Percentiles rank a stretch among this genome's conserved stretches.
These are phyloP conservation scores for Tephrocybe sp. DNA, from an alignment of 768 basidiomycete genomes.

Conservation along the genomic window DNA sequence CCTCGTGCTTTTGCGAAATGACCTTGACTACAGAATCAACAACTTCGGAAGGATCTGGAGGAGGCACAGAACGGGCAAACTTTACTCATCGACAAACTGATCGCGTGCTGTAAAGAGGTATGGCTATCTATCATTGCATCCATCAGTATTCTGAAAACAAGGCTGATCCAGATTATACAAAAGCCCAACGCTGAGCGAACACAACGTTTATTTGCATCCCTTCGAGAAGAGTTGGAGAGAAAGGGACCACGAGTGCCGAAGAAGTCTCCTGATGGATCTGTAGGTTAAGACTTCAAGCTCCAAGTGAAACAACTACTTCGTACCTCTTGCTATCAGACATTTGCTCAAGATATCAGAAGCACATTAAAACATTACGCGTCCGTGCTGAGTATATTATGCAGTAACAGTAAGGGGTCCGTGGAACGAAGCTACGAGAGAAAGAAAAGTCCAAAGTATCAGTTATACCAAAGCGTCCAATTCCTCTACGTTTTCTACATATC, in stretches of 20 bases:
- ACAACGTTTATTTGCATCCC: conserved; percentile 74
- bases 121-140: conserved; percentile 19
- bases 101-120: conserved; percentile 87
- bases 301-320: not conserved
- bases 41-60: conserved; percentile 74
- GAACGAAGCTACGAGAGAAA: not conserved
- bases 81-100: conserved; percentile 78
- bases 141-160: conserved; percentile 12
- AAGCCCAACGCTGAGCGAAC: conserved; percentile 84
- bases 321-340: not conserved
- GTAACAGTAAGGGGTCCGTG: conserved; percentile 11
- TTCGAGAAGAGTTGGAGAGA: conserved; percentile 82
- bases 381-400: conserved; percentile 12
- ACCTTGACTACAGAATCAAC: conserved; percentile 46
- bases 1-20: conserved; percentile 7
- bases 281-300: conserved; percentile 21
- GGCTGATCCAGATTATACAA: conserved; percentile 31
- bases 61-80: conserved; percentile 78
- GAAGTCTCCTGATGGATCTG: conserved; percentile 41
- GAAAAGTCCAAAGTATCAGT: conserved; percentile 3
- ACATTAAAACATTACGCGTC: conserved; percentile 14
- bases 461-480: conserved; percentile 63
- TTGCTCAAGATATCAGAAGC: conserved; percentile 1
- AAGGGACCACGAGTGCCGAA: conserved; percentile 46
- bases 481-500: conserved; percentile 59